These are phyloP conservation scores for Zygosaccharomyces gambellarensis DNA, from an alignment of 805 yeast species.

Conservation along the genomic window DNA sequence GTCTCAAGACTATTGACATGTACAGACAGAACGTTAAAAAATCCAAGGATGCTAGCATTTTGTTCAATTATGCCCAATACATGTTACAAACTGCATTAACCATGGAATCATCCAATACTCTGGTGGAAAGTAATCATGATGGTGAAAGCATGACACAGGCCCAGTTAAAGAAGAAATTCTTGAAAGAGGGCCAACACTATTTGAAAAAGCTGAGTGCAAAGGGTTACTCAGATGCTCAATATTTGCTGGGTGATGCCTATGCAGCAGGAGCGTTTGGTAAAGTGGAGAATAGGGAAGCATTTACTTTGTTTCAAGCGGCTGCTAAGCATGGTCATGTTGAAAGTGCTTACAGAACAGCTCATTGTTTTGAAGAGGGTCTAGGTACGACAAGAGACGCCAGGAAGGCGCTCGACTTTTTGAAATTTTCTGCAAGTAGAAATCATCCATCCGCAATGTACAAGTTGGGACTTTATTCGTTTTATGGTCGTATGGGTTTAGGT, in stretches of 20 bases:
- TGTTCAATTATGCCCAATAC: constrained; percentile 87
- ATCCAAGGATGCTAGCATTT: constrained; percentile 77
- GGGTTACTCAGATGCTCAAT: constrained; percentile 87
- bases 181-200: constrained; percentile 72
- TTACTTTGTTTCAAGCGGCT: constrained; percentile 73
- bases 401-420: constrained; percentile 74
- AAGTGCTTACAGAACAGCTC: constrained; percentile 84
- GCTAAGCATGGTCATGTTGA: constrained; percentile 93
- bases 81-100: constrained; percentile 80
- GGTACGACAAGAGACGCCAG: constrained; percentile 88
- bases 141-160: constrained; percentile 15
- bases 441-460: constrained; percentile 98
- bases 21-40: constrained; percentile 82
- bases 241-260: constrained; percentile 83
- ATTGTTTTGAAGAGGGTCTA: constrained; percentile 89
- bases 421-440: constrained; percentile 82
- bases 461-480: constrained; percentile 79
- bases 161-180: constrained; percentile 47
- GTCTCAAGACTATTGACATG: constrained; percentile 79
- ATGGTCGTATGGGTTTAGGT: constrained; percentile 77
- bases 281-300: constrained; percentile 72
- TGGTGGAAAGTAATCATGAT: constrained; percentile 4
- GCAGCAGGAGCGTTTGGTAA: constrained; percentile 81
- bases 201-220: constrained; percentile 68
- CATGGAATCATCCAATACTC: constrained; percentile 35